Base-by-base conservation (phyloP, 805 yeast species). In the Blastobotrys muscicola region DNA sequence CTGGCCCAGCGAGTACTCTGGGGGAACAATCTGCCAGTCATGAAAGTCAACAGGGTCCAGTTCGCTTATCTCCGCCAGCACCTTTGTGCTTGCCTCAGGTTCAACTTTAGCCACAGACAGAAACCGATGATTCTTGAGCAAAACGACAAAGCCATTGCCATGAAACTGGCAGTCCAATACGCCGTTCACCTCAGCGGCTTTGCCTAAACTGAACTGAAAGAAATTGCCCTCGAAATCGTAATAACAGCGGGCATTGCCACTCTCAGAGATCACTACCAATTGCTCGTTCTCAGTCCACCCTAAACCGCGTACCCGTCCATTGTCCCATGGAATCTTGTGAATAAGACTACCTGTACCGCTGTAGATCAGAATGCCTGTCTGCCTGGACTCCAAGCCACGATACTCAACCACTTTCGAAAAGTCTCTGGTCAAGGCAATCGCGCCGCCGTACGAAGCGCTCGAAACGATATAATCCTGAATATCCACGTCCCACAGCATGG, bases 141-240 rank as follows among this genome's bases (percentile, higher is more conserved):
- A 52, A 4, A 72, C 67, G 5, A 74, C 69, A 43, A 81, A 62
- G 15, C 72, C 78, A 7, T 58, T 43, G 3, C 57, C 60, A 62
- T 65, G 66, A 39, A 74, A 68, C 41, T 60, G 57, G 10, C 62
- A 65, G 2, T 69, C 68, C 3, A 48, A 42, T 6, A 72, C 58
- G 0, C 62, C 63, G 15, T 47, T 50, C 6, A 53, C 46, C 33
- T 64, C 69, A 0, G 66, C 60, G 4, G 59, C 61, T 13, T 54
- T 49, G 2, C 66, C 66, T 3, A 74, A 47, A 12, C 60, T 57
- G 51, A 68, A 71, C 52, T 80, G 85, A 39, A 69, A 68, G 57
- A 83, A 85, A 37, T 75, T 79, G 3, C 85, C 83, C 14, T 75
- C 74, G 49, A 82, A 76, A 53, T 83, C 87, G 35, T 68, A 61